These are phyloP conservation scores for Blastobotrys chiropterorum DNA, from an alignment of 805 yeast genomes.

Conservation along the genomic window DNA sequence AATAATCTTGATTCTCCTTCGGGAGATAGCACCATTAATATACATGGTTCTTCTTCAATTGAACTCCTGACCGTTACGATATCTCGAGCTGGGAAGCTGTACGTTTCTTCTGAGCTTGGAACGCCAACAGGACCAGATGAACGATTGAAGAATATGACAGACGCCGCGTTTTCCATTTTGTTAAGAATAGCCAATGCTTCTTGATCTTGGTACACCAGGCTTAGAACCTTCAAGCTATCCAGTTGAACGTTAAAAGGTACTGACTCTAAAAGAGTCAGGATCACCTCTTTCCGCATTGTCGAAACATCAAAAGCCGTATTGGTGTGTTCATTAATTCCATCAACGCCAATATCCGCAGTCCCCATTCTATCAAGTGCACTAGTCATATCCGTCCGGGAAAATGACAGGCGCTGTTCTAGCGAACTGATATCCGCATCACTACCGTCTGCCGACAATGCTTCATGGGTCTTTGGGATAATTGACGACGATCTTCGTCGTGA, in stretches of 20 bases:
- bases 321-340: constrained; percentile 1
- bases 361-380: constrained; percentile 13
- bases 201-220: constrained; percentile 42
- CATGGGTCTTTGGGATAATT: constrained; percentile 5
- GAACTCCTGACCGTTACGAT: constrained; percentile 31
- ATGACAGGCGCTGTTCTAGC: constrained; percentile 16
- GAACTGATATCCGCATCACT: constrained; percentile 14
- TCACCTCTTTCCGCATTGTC: constrained; percentile 55
- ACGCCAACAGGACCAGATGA: constrained; percentile 28
- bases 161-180: constrained; percentile 36
- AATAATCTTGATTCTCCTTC: constrained; percentile 34
- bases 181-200: constrained; percentile 60
- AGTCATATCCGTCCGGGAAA: constrained; percentile 15
- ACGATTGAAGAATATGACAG: constrained; percentile 45
- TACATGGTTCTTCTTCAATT: constrained; percentile 26
- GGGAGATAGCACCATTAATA: constrained; percentile 9
- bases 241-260: not conserved
- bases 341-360: constrained; percentile 25
- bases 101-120: constrained; percentile 33
- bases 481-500: constrained; percentile 15
- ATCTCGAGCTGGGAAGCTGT: constrained; percentile 30
- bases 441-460: constrained; percentile 3
- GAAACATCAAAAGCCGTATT: constrained; percentile 5
- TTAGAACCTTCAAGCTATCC: constrained; percentile 24
- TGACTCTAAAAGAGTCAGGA: constrained; percentile 42